phyloP scores from a whole-genome alignment of 1,284 basidiomycete species.

The Sporisorium iseilematis-ciliati region DNA sequence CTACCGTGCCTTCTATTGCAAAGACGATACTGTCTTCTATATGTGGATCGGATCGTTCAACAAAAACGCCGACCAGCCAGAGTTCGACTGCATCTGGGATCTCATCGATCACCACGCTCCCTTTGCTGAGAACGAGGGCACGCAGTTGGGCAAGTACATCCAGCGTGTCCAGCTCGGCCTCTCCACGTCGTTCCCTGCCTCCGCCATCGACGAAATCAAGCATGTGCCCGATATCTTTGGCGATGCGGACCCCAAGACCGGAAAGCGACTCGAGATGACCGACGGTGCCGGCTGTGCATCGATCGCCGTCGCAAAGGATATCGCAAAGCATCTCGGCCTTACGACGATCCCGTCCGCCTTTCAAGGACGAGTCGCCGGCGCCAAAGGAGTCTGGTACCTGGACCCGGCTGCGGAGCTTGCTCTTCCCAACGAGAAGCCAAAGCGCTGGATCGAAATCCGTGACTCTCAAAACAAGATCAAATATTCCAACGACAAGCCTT shows the following conservation, averaged over 20 bases:
- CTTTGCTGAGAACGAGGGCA: slow-evolving; percentile 33
- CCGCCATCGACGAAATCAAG: slow-evolving; percentile 22
- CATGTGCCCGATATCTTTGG: slow-evolving; percentile 29
- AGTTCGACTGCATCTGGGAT: slow-evolving; percentile 26
- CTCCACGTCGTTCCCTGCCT: slow-evolving; percentile 47
- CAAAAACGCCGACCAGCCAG: background rate
- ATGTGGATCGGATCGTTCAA: slow-evolving; percentile 37
- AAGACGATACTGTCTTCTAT: slow-evolving; percentile 56
- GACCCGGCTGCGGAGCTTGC: slow-evolving; percentile 40
- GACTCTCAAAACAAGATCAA: slow-evolving; percentile 63
- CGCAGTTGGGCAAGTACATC: slow-evolving; percentile 58
- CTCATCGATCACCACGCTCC: slow-evolving; percentile 50
- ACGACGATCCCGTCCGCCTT: slow-evolving; percentile 40
- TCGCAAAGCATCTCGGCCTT: slow-evolving; percentile 20
- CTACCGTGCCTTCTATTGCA: slow-evolving; percentile 55
- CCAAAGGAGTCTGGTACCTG: slow-evolving; percentile 55
- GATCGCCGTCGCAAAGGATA: slow-evolving; percentile 24
- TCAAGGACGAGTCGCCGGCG: slow-evolving; percentile 61
- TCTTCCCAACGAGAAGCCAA: slow-evolving; percentile 8
- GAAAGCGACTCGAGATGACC: slow-evolving; percentile 30
- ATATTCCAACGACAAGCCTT: slow-evolving; percentile 6
- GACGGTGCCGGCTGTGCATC: slow-evolving; percentile 36
- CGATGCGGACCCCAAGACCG: slow-evolving; percentile 13
- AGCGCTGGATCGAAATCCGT: slow-evolving; percentile 51
- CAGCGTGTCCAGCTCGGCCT: slow-evolving; percentile 61